Evolutionary conservation across 352 stramenopile species (phyloP).

Genomic region (Phytophthora cryptogea): DNA sequence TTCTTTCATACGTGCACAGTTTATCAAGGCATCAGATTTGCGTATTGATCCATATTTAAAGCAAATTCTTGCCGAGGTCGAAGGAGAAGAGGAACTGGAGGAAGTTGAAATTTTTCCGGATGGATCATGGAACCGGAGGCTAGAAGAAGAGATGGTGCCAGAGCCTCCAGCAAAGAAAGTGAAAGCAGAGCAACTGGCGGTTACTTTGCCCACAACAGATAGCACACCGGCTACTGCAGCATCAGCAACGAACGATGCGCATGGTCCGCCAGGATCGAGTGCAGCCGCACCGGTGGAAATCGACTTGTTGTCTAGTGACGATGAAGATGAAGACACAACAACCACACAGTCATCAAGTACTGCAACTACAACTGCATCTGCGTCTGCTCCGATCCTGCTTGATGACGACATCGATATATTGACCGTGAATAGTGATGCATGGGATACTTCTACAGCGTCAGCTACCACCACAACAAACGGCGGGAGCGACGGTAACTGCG

Average conservation of each 20-base stretch:
- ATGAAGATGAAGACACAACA: slow-evolving; percentile 45
- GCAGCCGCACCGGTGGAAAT: slow-evolving; percentile 63
- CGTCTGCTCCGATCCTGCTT: slow-evolving; percentile 41
- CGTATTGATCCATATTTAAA: slow-evolving; percentile 91
- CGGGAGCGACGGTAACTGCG: slow-evolving; percentile 32
- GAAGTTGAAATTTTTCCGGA: slow-evolving; percentile 92
- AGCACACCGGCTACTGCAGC: slow-evolving; percentile 12
- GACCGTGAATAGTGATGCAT: slow-evolving; percentile 67
- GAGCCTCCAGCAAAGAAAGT: slow-evolving; percentile 56
- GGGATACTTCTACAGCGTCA: slow-evolving; percentile 44
- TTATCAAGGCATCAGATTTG: slow-evolving; percentile 90
- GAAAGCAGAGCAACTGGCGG: slow-evolving; percentile 51
- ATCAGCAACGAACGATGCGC: slow-evolving; percentile 9
- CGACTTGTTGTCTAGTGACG: slow-evolving; percentile 72
- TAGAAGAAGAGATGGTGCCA: slow-evolving; percentile 49
- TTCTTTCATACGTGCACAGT: slow-evolving; percentile 40
- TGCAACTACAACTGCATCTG: not conserved
- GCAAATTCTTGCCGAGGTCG: slow-evolving; percentile 83
- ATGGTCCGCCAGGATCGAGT: slow-evolving; percentile 29
- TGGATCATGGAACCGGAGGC: slow-evolving; percentile 74
- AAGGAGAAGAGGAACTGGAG: slow-evolving; percentile 83
- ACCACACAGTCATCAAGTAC: slow-evolving; percentile 9
- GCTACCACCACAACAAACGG: slow-evolving; percentile 27
- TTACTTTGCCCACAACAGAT: slow-evolving; percentile 10
- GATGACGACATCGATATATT: slow-evolving; percentile 70